Percentiles rank a stretch among this genome's conserved stretches.
These are phyloP conservation scores for Brassica hybrid DNA, from an alignment of 441 rosid genomes.

Conservation along the genomic window DNA sequence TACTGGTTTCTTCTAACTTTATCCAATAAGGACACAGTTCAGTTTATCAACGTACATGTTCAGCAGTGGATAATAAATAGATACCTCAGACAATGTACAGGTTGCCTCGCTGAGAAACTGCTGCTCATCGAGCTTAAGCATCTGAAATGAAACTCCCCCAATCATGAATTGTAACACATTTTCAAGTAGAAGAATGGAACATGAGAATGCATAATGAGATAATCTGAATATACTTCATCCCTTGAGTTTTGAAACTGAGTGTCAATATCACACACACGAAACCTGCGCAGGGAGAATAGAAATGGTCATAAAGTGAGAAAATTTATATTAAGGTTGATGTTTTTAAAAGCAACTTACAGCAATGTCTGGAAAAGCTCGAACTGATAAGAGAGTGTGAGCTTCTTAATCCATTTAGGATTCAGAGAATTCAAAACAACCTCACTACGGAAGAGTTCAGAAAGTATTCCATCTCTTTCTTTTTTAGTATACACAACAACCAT, in stretches of 20 bases:
- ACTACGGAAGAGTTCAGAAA: slow-evolving; percentile 68
- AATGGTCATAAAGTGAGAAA: neutral
- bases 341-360: slow-evolving; percentile 57
- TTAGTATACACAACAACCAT: slow-evolving; percentile 69
- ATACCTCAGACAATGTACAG: slow-evolving; percentile 82
- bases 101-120: slow-evolving; percentile 93
- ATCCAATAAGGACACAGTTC: neutral
- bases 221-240: slow-evolving; percentile 58
- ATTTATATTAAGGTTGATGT: no score
- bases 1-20: neutral
- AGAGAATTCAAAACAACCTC: slow-evolving; percentile 88
- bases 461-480: slow-evolving; percentile 70
- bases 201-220: neutral
- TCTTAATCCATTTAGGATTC: slow-evolving; percentile 84
- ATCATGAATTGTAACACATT: slow-evolving; percentile 8
- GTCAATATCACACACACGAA: slow-evolving; percentile 79
- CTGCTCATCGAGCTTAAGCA: slow-evolving; percentile 90
- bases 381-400: slow-evolving; percentile 55
- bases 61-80: neutral
- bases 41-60: no score
- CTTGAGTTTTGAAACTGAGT: slow-evolving; percentile 74
- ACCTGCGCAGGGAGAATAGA: slow-evolving; percentile 45
- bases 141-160: slow-evolving; percentile 51
- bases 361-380: slow-evolving; percentile 83
- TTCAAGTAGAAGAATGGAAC: neutral